phyloP scores from a whole-genome alignment of 495 filamentous ascomycete species.

The Xylaria venustula region DNA sequence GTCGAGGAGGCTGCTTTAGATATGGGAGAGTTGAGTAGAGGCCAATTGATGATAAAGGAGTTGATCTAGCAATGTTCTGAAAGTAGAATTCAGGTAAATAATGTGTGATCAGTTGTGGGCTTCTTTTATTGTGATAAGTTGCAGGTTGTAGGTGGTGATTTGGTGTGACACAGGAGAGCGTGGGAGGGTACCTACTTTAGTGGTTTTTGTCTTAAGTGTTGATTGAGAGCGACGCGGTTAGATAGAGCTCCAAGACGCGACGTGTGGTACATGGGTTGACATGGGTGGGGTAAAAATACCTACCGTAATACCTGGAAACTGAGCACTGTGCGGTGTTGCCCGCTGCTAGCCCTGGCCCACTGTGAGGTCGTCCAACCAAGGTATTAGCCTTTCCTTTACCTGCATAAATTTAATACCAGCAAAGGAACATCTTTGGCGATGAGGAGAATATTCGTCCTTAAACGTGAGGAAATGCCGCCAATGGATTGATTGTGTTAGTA shows the following conservation, averaged over 20 bases:
- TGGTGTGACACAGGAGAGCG: not conserved
- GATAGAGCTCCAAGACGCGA: slow-evolving; percentile 17
- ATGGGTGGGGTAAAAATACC: too few relatives aligned
- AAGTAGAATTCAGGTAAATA: slow-evolving; percentile 40
- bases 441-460: too few relatives aligned
- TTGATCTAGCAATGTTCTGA: slow-evolving; percentile 10
- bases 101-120: slow-evolving; percentile 39
- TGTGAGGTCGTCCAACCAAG: too few relatives aligned
- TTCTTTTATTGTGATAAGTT: not conserved
- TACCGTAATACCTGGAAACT: too few relatives aligned
- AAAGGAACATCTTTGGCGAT: too few relatives aligned
- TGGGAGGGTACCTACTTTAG: slow-evolving; percentile 13
- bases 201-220: slow-evolving; percentile 15
- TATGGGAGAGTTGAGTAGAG: slow-evolving; percentile 20
- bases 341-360: not conserved
- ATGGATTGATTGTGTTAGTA: too few relatives aligned
- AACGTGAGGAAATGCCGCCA: too few relatives aligned
- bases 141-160: not conserved
- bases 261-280: not conserved
- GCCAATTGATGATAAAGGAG: slow-evolving; percentile 36
- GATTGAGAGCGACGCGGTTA: slow-evolving; percentile 17
- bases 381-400: too few relatives aligned
- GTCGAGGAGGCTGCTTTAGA: not conserved
- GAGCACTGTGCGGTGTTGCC: slow-evolving; percentile 2
- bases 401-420: too few relatives aligned